Evolutionary conservation across 2,329 filamentous ascomycete genomes (phyloP).

Genomic region (Ophiostoma perfectum): DNA sequence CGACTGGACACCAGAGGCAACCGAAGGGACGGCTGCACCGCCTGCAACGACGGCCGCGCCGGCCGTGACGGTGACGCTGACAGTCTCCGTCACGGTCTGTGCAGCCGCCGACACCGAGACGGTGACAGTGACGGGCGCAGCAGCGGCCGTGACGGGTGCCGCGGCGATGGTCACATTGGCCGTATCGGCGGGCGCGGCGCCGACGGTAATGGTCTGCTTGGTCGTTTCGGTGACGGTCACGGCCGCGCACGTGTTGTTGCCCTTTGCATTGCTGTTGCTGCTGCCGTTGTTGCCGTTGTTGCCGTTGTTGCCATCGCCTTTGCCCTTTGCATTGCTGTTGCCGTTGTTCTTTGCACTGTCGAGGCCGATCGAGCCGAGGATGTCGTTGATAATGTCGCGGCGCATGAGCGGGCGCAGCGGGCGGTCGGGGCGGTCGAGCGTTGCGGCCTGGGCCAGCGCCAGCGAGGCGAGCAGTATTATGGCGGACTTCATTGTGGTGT

Average conservation of each 20-base stretch:
- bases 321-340: conserved; percentile 11
- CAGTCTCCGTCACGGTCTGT: not conserved
- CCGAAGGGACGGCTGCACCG: not conserved
- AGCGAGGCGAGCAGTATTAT: not conserved
- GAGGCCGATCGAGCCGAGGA: not conserved
- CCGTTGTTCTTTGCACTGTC: not conserved
- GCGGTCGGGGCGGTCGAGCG: not conserved
- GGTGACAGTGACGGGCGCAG: not conserved
- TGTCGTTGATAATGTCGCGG: not conserved
- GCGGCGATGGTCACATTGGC: not conserved
- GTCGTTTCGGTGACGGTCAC: conserved; percentile 8
- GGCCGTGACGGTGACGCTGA: not conserved
- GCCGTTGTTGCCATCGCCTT: not conserved
- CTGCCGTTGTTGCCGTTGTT: not conserved
- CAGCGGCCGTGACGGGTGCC: not conserved
- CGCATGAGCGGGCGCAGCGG: not conserved
- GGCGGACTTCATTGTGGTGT: not conserved
- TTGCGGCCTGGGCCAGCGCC: not conserved
- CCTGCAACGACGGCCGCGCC: not conserved
- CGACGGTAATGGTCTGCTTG: not conserved
- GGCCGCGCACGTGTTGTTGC: conserved; percentile 12
- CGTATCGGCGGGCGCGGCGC: conserved; percentile 3
- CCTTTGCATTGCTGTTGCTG: conserved; percentile 22
- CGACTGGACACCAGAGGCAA: not conserved
- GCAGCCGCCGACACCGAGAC: not conserved